These are phyloP conservation scores for Geosmithia flava DNA, from an alignment of 2,329 filamentous ascomycete genomes.

Conservation along the genomic window DNA sequence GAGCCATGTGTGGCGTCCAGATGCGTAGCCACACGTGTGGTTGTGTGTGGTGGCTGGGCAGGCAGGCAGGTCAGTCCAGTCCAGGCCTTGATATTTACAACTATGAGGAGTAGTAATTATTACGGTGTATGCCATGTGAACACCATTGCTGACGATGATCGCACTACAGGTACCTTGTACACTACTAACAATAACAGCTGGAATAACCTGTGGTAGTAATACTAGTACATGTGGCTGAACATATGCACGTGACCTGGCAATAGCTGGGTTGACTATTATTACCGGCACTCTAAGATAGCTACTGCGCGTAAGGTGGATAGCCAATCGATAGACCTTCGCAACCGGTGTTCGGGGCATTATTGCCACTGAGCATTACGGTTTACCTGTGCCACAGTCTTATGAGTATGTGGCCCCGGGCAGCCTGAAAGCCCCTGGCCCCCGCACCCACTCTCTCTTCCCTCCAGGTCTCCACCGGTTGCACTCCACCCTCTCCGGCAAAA, in stretches of 20 bases:
- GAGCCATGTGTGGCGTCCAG: background rate
- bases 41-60: background rate
- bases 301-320: too few species aligned
- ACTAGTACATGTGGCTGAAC: background rate
- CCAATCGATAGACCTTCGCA: too few species aligned
- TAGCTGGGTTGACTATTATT: too few species aligned
- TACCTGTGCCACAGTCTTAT: too few species aligned
- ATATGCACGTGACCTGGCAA: background rate
- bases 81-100: background rate
- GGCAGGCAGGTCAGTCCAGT: background rate
- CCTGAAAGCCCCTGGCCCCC: background rate
- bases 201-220: background rate
- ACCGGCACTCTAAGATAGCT: too few species aligned
- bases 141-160: background rate
- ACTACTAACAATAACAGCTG: background rate
- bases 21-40: background rate
- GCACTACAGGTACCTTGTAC: too few species aligned
- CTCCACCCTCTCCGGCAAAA: background rate
- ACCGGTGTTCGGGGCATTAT: too few species aligned
- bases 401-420: too few species aligned
- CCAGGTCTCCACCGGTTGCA: background rate
- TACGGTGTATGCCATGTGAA: background rate
- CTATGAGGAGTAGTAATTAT: background rate
- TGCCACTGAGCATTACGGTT: too few species aligned
- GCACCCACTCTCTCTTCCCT: background rate